These are phyloP conservation scores for Chaetomidium leptoderma DNA, from an alignment of 495 filamentous ascomycete species.

Conservation along the genomic window DNA sequence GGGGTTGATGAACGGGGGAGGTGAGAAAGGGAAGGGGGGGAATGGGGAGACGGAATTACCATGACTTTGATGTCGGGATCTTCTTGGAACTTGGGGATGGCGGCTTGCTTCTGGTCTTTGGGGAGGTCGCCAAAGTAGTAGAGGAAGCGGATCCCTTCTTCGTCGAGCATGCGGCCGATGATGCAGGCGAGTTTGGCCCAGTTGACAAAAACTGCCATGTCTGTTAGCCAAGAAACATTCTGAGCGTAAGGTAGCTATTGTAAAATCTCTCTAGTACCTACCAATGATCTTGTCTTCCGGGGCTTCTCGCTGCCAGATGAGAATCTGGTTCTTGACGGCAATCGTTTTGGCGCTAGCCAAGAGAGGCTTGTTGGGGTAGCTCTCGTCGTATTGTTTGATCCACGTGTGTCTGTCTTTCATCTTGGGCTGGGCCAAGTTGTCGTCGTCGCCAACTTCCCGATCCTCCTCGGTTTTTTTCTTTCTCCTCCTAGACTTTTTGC, in stretches of 20 bases:
- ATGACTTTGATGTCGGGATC: slow-evolving; percentile 1
- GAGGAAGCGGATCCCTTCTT: slow-evolving; percentile 11
- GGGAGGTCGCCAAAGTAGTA: slow-evolving; percentile 16
- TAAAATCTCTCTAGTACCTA: no score
- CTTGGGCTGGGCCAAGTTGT: slow-evolving; percentile 1
- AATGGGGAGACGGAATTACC: neutral
- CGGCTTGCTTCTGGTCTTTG: neutral
- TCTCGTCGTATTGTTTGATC: slow-evolving; percentile 2
- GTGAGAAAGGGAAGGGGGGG: neutral
- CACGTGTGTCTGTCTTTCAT: slow-evolving; percentile 4
- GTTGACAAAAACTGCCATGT: slow-evolving; percentile 4
- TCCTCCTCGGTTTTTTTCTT: neutral
- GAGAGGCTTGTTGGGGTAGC: neutral
- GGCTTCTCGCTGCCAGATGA: neutral
- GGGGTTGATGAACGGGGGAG: neutral
- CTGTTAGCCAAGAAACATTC: neutral
- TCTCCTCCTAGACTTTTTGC: neutral
- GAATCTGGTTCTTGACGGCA: slow-evolving; percentile 1
- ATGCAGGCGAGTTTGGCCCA: slow-evolving; percentile 12
- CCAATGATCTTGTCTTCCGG: slow-evolving; percentile 8
- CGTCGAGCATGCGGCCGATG: slow-evolving; percentile 8
- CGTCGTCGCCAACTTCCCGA: neutral
- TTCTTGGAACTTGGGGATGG: neutral
- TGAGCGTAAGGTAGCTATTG: no score
- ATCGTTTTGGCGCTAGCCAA: slow-evolving; percentile 1